Evolutionary conservation across 805 yeast species (phyloP).

Genomic region (Lipomyces mesembrius): DNA sequence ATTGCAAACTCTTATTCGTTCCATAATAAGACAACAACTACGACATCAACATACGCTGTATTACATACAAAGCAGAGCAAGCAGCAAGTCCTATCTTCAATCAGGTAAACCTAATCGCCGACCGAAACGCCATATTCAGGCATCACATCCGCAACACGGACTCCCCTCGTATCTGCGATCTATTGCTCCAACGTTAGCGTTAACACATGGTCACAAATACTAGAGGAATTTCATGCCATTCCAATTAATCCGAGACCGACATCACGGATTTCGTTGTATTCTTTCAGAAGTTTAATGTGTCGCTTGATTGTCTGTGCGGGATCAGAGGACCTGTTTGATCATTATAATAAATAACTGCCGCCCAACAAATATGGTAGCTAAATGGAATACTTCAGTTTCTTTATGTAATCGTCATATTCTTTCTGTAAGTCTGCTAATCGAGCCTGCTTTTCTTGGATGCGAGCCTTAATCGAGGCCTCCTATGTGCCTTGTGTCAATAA

Average conservation of each 20-base stretch:
- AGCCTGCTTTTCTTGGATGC: constrained; percentile 30
- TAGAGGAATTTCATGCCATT: constrained; percentile 47
- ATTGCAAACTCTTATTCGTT: too few relatives aligned
- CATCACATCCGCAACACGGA: constrained; percentile 29
- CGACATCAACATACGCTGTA: background rate
- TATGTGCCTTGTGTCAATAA: background rate
- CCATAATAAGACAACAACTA: background rate
- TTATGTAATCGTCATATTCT: constrained; percentile 23
- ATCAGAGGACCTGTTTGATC: constrained; percentile 38
- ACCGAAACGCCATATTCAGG: constrained; percentile 26
- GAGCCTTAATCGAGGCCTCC: constrained; percentile 23
- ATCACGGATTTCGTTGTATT: constrained; percentile 68
- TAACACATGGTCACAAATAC: background rate
- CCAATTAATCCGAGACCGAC: constrained; percentile 61
- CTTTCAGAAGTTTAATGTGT: constrained; percentile 59
- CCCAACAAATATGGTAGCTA: background rate
- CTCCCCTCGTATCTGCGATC: constrained; percentile 33
- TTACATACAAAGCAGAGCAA: background rate
- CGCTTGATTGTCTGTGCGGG: constrained; percentile 54
- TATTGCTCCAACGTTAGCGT: constrained; percentile 6
- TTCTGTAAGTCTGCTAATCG: constrained; percentile 21
- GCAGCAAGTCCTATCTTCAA: background rate
- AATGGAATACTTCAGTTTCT: constrained; percentile 23
- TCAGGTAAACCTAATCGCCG: constrained; percentile 12
- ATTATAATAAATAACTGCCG: background rate